Base-by-base conservation (phyloP, 2,329 filamentous ascomycete species). In the Diaporthe ampelina region DNA sequence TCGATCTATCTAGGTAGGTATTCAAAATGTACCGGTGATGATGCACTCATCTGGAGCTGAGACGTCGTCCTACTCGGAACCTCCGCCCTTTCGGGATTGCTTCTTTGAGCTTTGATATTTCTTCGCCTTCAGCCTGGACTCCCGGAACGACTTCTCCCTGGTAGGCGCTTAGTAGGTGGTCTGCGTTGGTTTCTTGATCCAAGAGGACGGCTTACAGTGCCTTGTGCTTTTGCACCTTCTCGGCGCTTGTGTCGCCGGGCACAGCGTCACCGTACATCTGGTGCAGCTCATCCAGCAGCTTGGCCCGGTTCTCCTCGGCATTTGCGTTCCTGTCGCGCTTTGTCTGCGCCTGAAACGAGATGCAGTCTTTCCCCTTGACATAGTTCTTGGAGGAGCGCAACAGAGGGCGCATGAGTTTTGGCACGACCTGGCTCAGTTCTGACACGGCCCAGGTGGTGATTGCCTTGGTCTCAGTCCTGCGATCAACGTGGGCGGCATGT, bases 391-490 rank as follows among this genome's bases (percentile, higher is more conserved):
- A 91, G 32, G 80, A 77, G n/a, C 87, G 85, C 40, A 91, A 77
- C n/a, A 79, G 81, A 5, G 78, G 50, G 54, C 88, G 87, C 45
- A 91, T 75, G 21, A 88, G 76, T 72, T 83, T 85, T 0, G 90
- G 90, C 10, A 91, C 79, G 10, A 80, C 73, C 6, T 81, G 79
- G 9, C 84, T 77, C 17, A 91, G 81, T 29, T 91, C 87, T 19
- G 81, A 79, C 4, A 90, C 79, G 1, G 86, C 76, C 84, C 89
- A 91, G 17, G 82, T 83, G 0, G 89, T 90, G 59, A 86, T 88
- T 29, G 89, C 90, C 77, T 91, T 91, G 68, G 85, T 88, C 81
- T 91, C 90, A 0, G 90, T 91, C 75, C 89, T 91, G 77, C 24
- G 26, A 24, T 32, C 32, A 26, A 24, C 32, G 48, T n/a, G 45